Evolutionary conservation across 768 basidiomycete species (phyloP).

Genomic region (Kwoniella newhampshirensis): DNA sequence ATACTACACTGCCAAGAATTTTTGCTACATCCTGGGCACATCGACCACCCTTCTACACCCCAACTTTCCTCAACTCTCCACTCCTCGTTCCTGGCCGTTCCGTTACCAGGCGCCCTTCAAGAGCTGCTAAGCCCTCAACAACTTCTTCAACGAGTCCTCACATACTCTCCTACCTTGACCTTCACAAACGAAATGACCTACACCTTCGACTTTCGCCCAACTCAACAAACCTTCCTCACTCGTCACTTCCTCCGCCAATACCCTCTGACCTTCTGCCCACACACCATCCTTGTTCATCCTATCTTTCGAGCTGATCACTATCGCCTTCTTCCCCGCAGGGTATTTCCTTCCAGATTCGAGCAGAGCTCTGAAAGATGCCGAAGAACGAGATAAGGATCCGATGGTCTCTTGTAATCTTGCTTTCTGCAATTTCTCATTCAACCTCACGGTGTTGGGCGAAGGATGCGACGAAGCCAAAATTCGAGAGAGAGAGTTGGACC

Average conservation of each 20-base stretch:
- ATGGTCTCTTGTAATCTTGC: constrained; percentile 50
- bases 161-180: constrained; percentile 24
- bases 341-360: constrained; percentile 36
- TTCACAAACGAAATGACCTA: constrained; percentile 34
- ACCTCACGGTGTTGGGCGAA: constrained; percentile 28
- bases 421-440: constrained; percentile 46
- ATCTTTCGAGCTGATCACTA: constrained; percentile 36
- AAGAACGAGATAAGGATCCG: constrained; percentile 43
- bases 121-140: constrained; percentile 17
- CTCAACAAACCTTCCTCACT: constrained; percentile 39
- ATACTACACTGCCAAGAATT: too few species aligned
- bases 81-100: too few species aligned
- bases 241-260: constrained; percentile 49
- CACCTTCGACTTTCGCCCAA: constrained; percentile 33
- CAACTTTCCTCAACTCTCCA: too few species aligned
- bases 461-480: constrained; percentile 47
- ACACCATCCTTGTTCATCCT: constrained; percentile 37
- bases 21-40: too few species aligned
- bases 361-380: constrained; percentile 39
- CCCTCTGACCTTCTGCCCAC: constrained; percentile 50
- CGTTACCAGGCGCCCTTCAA: too few species aligned
- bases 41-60: too few species aligned
- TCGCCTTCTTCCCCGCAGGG: constrained; percentile 34
- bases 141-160: constrained; percentile 25
- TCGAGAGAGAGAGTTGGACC: constrained; percentile 43